phyloP scores from a whole-genome alignment of 2,329 filamentous ascomycete species.

The Coniella lustricola region DNA sequence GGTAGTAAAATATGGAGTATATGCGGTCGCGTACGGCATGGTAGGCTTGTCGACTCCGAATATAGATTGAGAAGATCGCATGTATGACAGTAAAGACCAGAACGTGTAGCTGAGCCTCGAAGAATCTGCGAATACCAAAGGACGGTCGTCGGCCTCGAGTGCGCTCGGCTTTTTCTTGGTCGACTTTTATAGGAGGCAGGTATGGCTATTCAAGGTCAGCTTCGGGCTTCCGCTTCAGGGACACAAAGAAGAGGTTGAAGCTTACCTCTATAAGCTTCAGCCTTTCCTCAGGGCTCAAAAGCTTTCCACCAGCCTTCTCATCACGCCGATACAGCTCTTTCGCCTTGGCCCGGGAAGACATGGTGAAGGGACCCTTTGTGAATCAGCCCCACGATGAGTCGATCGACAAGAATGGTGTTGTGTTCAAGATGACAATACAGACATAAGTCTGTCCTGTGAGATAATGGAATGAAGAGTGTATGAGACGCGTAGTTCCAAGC shows the following conservation, averaged over 20 bases:
- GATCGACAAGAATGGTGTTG: background rate
- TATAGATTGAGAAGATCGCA: constrained; percentile 79
- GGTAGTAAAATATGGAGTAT: constrained; percentile 81
- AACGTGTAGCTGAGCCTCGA: constrained; percentile 56
- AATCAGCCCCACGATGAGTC: background rate
- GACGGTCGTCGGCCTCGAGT: constrained; percentile 8
- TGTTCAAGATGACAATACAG: background rate
- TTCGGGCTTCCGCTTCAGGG: constrained; percentile 7
- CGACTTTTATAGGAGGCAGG: constrained; percentile 28
- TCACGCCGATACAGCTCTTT: constrained; percentile 38
- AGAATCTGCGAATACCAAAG: constrained; percentile 53
- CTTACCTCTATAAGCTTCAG: constrained; percentile 38
- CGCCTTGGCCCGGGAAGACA: constrained; percentile 32
- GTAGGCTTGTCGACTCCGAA: constrained; percentile 73
- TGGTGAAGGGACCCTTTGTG: constrained; percentile 16
- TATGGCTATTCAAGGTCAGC: constrained; percentile 27
- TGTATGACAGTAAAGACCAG: constrained; percentile 66
- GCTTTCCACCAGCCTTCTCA: constrained; percentile 34
- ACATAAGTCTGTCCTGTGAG: background rate
- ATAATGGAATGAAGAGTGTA: constrained; percentile 14
- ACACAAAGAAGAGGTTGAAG: constrained; percentile 4
- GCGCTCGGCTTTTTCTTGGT: constrained; percentile 21
- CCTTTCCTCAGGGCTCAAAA: constrained; percentile 36
- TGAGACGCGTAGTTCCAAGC: background rate
- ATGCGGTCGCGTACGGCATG: constrained; percentile 71